These are phyloP conservation scores for Sporothrix inflata DNA, from an alignment of 2,329 filamentous ascomycete genomes.

Conservation along the genomic window DNA sequence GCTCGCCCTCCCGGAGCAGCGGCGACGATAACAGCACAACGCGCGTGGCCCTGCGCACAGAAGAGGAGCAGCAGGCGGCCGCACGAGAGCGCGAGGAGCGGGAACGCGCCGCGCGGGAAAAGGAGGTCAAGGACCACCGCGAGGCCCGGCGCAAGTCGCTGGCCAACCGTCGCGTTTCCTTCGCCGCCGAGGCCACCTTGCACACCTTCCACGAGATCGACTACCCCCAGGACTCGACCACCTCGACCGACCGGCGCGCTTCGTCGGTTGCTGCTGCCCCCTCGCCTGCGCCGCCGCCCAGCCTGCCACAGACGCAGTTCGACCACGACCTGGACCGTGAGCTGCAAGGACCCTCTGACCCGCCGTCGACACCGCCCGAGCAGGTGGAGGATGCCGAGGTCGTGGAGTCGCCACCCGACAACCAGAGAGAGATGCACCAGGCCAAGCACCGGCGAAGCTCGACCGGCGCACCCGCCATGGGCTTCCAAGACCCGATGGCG, in stretches of 20 bases:
- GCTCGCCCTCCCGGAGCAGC: conserved; percentile 38
- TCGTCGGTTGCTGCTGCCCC: conserved; percentile 58
- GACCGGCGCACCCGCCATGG: conserved; percentile 55
- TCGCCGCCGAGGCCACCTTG: conserved; percentile 93
- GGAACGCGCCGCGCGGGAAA: conserved; percentile 62
- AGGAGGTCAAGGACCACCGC: conserved; percentile 69
- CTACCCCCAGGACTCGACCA: conserved; percentile 83
- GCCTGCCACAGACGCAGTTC: conserved; percentile 39
- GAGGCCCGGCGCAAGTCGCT: conserved; percentile 92
- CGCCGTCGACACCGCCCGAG: conserved; percentile 65
- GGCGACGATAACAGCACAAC: conserved; percentile 46
- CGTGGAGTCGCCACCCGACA: conserved; percentile 59
- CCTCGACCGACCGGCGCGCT: conserved; percentile 73
- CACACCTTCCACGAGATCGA: conserved; percentile 97
- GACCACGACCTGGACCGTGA: conserved; percentile 37
- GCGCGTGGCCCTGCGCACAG: conserved; percentile 67
- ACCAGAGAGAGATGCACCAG: conserved; percentile 67
- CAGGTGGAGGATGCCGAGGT: conserved; percentile 61
- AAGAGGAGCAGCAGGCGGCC: conserved; percentile 72
- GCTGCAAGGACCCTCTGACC: conserved; percentile 62
- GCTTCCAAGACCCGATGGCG: conserved; percentile 49
- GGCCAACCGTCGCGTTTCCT: conserved; percentile 91
- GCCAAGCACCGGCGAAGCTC: conserved; percentile 62
- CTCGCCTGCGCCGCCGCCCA: conserved; percentile 49
- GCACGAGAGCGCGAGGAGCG: conserved; percentile 71